Base-by-base conservation (phyloP, 306 rosid species). In the Dryas octopetala region DNA sequence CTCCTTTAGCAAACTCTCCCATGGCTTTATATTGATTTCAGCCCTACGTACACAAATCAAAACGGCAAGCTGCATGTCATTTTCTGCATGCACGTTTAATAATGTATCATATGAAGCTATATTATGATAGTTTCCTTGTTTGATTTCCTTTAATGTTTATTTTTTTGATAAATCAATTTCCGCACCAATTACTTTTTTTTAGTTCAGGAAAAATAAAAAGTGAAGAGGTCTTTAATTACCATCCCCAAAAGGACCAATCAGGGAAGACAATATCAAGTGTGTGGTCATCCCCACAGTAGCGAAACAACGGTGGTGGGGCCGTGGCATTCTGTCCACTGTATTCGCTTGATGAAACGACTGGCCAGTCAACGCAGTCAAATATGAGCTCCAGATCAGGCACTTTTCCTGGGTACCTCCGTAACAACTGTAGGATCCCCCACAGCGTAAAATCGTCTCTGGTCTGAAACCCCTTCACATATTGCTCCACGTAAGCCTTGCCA, bases 241-340 rank as follows among this genome's bases (percentile, higher is more conserved):
- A 92, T 57, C 99, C 98, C 99, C 99, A 91, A 16, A 86, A 95
- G 63, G 99, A 95, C 99, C 99, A 95, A 84, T 95, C 99, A 43
- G 99, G 99, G 46, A 95, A 95, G 40, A 90, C 97, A 46, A 95
- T 75, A 32, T 95, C 99, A 63, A 95, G 48, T 2, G 97, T 81
- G 49, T 13, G 73, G 78, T 90, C 90, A 68, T 92, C 81, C 0
- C 84, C 93, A 71, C 99, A 91, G 16, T 91, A 91, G 0, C 97
- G 90, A 76, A 95, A 95, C 49, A 95, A 48, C 0, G 97, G 97
- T 0, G 97, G 97, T 49, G 93, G 93, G 28, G 26, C n/a, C 2
- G 67, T 16, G n/a, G 84, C 70, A 44, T 83, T 54, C 28, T 79
- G 77, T 32, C 84, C 83, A 50, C 12, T 77, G 4, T 80, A 84